Percentiles rank a stretch among this genome's conserved stretches.
phyloP scores from a whole-genome alignment of 1,284 basidiomycete species.

The Trichosporon ovoides region DNA sequence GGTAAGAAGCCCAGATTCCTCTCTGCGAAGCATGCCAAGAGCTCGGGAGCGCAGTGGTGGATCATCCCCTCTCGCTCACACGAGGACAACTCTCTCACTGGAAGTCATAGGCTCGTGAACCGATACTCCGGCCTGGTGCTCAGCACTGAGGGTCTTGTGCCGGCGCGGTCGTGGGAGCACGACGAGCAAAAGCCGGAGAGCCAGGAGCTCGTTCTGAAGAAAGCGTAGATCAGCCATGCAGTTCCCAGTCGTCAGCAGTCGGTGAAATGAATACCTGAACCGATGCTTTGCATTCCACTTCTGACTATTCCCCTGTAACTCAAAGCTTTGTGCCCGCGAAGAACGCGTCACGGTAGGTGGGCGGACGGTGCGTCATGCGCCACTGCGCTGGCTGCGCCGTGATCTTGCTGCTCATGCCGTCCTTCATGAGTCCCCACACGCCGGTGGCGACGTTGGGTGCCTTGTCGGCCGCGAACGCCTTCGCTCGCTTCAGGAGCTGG shows the following conservation, averaged over 20 bases:
- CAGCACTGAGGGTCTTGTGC: not conserved
- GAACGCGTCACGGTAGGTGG: too few species aligned
- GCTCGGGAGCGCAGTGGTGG: slow-evolving; percentile 15
- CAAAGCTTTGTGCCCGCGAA: too few species aligned
- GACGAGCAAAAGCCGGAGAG: not conserved
- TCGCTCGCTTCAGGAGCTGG: slow-evolving; percentile 55
- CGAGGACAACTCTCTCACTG: not conserved
- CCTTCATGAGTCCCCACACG: slow-evolving; percentile 55
- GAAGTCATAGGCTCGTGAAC: slow-evolving; percentile 13
- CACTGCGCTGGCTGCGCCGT: not conserved
- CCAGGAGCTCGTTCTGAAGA: not conserved
- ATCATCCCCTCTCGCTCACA: slow-evolving; percentile 7
- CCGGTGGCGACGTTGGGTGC: slow-evolving; percentile 49
- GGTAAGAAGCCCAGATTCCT: not conserved
- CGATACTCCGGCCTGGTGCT: slow-evolving; percentile 14
- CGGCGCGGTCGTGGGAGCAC: not conserved
- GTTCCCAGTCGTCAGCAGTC: too few species aligned
- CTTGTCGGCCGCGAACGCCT: slow-evolving; percentile 46
- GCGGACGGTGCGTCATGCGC: not conserved
- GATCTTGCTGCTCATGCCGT: not conserved
- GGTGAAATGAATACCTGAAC: too few species aligned
- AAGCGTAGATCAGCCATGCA: not conserved
- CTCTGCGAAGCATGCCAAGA: not conserved
- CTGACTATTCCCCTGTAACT: too few species aligned
- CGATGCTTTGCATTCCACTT: too few species aligned